Evolutionary conservation across 2,329 filamentous ascomycete species (phyloP), one percentile per base, ranked within the genome.

Genomic region (Chrysosporium keratinophilum): DNA sequence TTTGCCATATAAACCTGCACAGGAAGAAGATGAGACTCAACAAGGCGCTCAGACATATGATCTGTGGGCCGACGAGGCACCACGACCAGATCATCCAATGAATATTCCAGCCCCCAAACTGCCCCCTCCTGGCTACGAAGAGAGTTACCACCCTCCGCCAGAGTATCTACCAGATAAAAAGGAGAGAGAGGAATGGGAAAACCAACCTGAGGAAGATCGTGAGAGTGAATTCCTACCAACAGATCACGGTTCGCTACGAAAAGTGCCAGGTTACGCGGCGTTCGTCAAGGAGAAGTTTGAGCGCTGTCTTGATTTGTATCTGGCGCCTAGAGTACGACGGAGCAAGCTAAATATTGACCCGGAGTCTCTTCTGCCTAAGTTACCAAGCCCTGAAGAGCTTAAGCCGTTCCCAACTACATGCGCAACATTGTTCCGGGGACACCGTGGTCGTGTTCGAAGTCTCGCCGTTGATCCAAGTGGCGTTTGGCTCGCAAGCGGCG

Each of bases 281-380:
- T 88, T 96, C 61, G 83, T 98, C 67, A 95, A 96, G 70, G 93
- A 98, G 71, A 85, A 90, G 61, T 98, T 98, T 63, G 90, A 98
- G 69, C 80, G 94, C 60, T 97, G 89, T 68, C 75, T 98, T 61
- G 94, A 98, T 71, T 78, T 98, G 15, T 98, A 98, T 69, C 79
- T 98, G 56, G 93, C 94, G 14, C 93, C 94, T 45, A 80, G 93
- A 64, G 83, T 98, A 54, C 83, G 91, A 56, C 86, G 94, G 69
- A 96, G 90, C 74, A 87, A 90, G 69, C 81, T 98, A 64, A 95
- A 97, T 71, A 97, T 98, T 65, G 93, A 98, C 63, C 93, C 93
- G 2, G 86, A 87, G 69, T 95, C 88, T 37, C 76, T 98, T 49
- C 78, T 98, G 35, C 91, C 93, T 11, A 96, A 96, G 68, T 77